Base-by-base conservation (phyloP, 345 rosid genomes). In the Laguncularia racemosa region DNA sequence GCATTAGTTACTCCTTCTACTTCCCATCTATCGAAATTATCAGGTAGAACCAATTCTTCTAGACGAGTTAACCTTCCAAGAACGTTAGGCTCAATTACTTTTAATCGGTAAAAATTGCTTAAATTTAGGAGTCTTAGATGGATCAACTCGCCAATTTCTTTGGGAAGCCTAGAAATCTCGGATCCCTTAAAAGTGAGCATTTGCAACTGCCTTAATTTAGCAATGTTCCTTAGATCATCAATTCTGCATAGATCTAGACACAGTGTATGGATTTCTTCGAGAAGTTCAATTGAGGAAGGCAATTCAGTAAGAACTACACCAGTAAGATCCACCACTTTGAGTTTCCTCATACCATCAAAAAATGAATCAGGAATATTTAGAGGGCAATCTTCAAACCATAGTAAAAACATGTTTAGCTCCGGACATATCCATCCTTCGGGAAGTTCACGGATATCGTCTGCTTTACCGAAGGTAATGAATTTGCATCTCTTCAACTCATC, bases 11-110 rank as follows among this genome's bases (percentile, higher is more conserved):
- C 38, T 13, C 47, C 57, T 15, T 53, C 56, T 21, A 2, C 10
- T 2, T 64, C 73, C 79, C 79, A 75, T 1, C 28, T 16, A n/a
- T 20, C 20, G 43, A 59, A 62, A 46, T 57, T 58, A 4, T 49
- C 17, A 3, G 43, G 46, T 55, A 71, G 50, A 14, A 15, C 23
- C 7, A 75, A 47, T 2, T 71, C 80, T 26, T 75, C 76, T 44
- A 75, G 44, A 3, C 2, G 16, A 2, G 48, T 15, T 47, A 75
- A 44, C 0, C 51, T 43, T 44, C 61, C 23, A 12, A 75, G 14
- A 2, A 71, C 54, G 56, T 48, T 46, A 6, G 76, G 66, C 2
- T 48, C 18, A 17, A 75, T 71, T 12, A 19, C 44, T 57, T 45
- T 13, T 15, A 75, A 70, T 14, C 16, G 11, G 4, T 14, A 1